Evolutionary conservation across 129 eudicot genomes (phyloP).

Genomic region (Flaveria sonorensis): DNA sequence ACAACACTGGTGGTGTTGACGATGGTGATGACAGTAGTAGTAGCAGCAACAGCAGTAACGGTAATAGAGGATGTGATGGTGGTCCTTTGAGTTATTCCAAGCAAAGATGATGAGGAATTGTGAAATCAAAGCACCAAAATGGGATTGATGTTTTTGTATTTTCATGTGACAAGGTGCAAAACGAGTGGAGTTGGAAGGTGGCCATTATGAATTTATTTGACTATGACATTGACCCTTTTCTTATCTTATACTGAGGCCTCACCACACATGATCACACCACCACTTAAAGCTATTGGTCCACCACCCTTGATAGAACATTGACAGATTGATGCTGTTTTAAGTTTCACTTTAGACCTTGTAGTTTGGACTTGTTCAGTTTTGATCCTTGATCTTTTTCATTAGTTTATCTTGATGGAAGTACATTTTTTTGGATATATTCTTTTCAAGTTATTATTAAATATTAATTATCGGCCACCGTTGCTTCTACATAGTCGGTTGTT

Average conservation of each 20-base stretch:
- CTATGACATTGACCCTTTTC: conserved; percentile 37
- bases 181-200: conserved; percentile 39
- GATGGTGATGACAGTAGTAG: neutral
- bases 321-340: neutral
- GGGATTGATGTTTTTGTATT: conserved; percentile 41
- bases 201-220: conserved; percentile 35
- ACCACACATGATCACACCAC: conserved; percentile 21
- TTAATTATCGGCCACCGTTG: neutral
- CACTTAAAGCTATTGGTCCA: conserved; percentile 32
- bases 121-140: conserved; percentile 13
- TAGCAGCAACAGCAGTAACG: neutral
- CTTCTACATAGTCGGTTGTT: conserved; percentile 23
- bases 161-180: conserved; percentile 38
- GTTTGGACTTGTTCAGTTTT: conserved; percentile 2
- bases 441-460: neutral
- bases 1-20: neutral
- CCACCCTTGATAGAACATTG: conserved; percentile 8
- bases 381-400: neutral
- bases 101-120: conserved; percentile 27
- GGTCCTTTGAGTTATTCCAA: conserved; percentile 37
- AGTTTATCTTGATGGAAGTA: neutral
- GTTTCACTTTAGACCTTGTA: conserved; percentile 2
- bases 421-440: neutral
- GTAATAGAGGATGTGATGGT: neutral
- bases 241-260: conserved; percentile 28